Conservation (phyloP, 441 rosid species). For the Populus hybrid region DNA sequence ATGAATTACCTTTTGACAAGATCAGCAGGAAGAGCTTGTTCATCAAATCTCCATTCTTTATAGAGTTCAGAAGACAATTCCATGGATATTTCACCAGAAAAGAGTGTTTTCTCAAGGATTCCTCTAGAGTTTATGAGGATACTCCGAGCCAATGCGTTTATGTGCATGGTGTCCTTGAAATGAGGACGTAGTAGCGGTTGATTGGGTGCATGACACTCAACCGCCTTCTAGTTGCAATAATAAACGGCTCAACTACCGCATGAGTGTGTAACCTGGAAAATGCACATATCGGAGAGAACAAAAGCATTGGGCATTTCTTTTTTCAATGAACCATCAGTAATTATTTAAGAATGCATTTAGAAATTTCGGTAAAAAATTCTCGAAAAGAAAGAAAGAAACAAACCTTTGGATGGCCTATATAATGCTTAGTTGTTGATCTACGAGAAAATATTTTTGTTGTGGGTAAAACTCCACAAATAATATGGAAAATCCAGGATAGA, state of each 20-base stretch:
- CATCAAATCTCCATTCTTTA: slow-evolving; percentile 65
- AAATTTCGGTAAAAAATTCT: not conserved
- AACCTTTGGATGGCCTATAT: not conserved
- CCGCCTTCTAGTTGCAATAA: slow-evolving; percentile 65
- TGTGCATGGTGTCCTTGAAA: slow-evolving; percentile 69
- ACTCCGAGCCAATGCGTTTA: slow-evolving; percentile 52
- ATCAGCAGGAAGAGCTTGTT: slow-evolving; percentile 67
- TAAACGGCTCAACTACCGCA: slow-evolving; percentile 68
- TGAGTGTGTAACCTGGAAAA: slow-evolving; percentile 70
- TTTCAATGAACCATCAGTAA: not conserved
- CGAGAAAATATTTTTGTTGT: not conserved
- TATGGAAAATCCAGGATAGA: not conserved
- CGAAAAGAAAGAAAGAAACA: not conserved
- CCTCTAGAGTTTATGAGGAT: slow-evolving; percentile 59
- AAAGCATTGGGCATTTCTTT: not conserved
- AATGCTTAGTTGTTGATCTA: not conserved
- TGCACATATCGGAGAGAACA: not conserved
- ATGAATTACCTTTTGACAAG: slow-evolving; percentile 53
- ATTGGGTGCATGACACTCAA: slow-evolving; percentile 70
- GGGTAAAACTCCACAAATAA: not conserved
- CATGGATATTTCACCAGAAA: slow-evolving; percentile 51
- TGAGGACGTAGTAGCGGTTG: slow-evolving; percentile 60
- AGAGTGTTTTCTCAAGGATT: slow-evolving; percentile 55
- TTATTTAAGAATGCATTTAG: not conserved
- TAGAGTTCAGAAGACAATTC: slow-evolving; percentile 60